These are phyloP conservation scores for Endotrypanum monterogeii DNA, from an alignment of 208 protist genomes.

Conservation along the genomic window DNA sequence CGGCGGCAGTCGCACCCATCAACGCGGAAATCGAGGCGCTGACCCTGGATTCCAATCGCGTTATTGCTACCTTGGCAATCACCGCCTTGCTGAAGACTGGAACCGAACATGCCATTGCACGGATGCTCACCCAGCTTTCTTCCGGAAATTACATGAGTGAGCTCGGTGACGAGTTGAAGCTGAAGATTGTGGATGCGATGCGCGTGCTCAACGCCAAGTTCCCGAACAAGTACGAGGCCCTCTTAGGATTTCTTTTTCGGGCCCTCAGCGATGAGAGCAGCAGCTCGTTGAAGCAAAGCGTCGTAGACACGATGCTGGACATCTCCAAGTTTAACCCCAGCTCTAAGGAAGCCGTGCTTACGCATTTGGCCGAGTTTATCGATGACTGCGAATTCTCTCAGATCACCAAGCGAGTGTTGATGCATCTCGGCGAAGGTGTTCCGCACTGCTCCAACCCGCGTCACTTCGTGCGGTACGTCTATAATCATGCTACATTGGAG, in stretches of 20 bases:
- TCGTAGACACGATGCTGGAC: constrained; percentile 96
- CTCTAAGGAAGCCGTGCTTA: constrained; percentile 91
- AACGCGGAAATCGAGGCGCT: constrained; percentile 97
- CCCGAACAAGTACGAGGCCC: constrained; percentile 86
- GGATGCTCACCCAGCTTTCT: constrained; percentile 97
- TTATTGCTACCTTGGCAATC: constrained; percentile 98
- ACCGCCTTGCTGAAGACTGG: constrained; percentile 98
- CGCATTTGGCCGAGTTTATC: constrained; percentile 98
- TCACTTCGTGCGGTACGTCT: constrained; percentile 96
- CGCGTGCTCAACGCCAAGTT: constrained; percentile 95
- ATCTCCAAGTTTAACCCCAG: constrained; percentile 92
- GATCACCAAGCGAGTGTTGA: constrained; percentile 95
- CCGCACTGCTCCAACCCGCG: constrained; percentile 85
- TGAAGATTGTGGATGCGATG: constrained; percentile 97
- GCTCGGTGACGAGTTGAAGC: constrained; percentile 97
- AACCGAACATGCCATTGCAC: constrained; percentile 94
- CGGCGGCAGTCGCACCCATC: constrained; percentile 88
- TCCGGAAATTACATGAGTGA: constrained; percentile 91
- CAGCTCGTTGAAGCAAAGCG: constrained; percentile 94
- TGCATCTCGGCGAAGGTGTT: constrained; percentile 96
- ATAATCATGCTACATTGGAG: constrained; percentile 97
- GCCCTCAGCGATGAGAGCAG: constrained; percentile 88
- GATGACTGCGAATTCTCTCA: constrained; percentile 98
- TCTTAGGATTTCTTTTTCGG: constrained; percentile 93
- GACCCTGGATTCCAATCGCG: constrained; percentile 95